phyloP scores from a whole-genome alignment of 352 stramenopile species.

The Globisporangium sylvaticum region DNA sequence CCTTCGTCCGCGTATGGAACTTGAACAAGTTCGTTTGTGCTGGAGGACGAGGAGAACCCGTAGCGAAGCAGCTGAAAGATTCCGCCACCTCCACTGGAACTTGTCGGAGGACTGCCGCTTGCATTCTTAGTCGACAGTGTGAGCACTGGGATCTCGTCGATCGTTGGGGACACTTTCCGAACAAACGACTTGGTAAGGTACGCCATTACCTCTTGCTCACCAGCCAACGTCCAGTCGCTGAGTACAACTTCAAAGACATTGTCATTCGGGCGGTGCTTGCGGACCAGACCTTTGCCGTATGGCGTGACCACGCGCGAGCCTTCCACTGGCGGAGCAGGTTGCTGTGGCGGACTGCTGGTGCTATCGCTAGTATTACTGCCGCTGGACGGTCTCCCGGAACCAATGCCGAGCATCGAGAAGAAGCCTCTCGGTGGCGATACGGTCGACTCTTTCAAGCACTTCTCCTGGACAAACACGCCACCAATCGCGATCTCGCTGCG shows the following conservation, averaged over 20 bases:
- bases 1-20: conserved; percentile 44
- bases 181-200: conserved; percentile 52
- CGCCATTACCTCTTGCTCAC: conserved; percentile 35
- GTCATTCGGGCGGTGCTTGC: conserved; percentile 37
- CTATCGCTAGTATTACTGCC: conserved; percentile 4
- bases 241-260: conserved; percentile 48
- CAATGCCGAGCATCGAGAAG: conserved; percentile 55
- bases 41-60: conserved; percentile 27
- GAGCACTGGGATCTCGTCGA: conserved; percentile 36
- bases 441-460: conserved; percentile 35
- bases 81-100: conserved; percentile 34
- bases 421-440: conserved; percentile 65
- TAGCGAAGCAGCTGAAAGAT: conserved; percentile 75
- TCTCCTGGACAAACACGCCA: conserved; percentile 56
- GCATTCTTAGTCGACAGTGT: conserved; percentile 23
- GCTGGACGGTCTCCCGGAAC: conserved; percentile 14
- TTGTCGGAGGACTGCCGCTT: conserved; percentile 21
- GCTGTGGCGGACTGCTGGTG: neutral
- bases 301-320: conserved; percentile 46
- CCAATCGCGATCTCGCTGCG: conserved; percentile 30
- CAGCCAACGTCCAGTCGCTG: conserved; percentile 44
- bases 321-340: conserved; percentile 16
- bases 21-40: neutral
- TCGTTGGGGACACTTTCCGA: conserved; percentile 18
- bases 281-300: conserved; percentile 59